These are phyloP conservation scores for Brassica cretica DNA, from an alignment of 345 rosid genomes.

Conservation along the genomic window DNA sequence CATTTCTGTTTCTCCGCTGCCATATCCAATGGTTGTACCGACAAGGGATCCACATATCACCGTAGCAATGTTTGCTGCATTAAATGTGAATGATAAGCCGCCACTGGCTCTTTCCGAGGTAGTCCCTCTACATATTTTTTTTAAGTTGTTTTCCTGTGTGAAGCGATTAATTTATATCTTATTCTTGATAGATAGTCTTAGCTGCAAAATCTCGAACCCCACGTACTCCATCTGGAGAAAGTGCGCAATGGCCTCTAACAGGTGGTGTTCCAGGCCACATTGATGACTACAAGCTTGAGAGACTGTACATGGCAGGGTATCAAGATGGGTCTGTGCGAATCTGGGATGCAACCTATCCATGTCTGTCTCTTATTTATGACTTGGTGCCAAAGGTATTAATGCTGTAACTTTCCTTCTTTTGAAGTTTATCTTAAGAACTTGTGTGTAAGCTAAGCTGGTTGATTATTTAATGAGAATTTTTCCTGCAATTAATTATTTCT, in stretches of 20 bases:
- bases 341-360: slow-evolving; percentile 80
- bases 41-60: slow-evolving; percentile 63
- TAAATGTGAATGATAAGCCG: slow-evolving; percentile 43
- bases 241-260: slow-evolving; percentile 72
- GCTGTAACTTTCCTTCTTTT: slow-evolving; percentile 24
- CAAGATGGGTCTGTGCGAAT: slow-evolving; percentile 75
- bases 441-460: too few species aligned
- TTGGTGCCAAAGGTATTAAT: slow-evolving; percentile 56
- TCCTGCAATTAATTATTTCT: not conserved
- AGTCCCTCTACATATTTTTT: slow-evolving; percentile 21
- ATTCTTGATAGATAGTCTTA: slow-evolving; percentile 52
- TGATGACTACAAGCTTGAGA: slow-evolving; percentile 58
- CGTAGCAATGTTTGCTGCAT: slow-evolving; percentile 48
- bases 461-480: slow-evolving; percentile 4
- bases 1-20: slow-evolving; percentile 47
- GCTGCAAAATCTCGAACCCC: slow-evolving; percentile 53
- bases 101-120: slow-evolving; percentile 63
- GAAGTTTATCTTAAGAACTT: slow-evolving; percentile 9
- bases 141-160: slow-evolving; percentile 11
- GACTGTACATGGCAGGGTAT: slow-evolving; percentile 79
- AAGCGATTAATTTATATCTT: slow-evolving; percentile 31
- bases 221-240: slow-evolving; percentile 37
- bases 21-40: slow-evolving; percentile 61
- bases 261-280: slow-evolving; percentile 71
- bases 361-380: slow-evolving; percentile 54